A percentile compares a stretch with the other conserved stretches of the same genome.
Conservation (phyloP, 148 eudicot genomes). For the Suaeda aralocaspica region DNA sequence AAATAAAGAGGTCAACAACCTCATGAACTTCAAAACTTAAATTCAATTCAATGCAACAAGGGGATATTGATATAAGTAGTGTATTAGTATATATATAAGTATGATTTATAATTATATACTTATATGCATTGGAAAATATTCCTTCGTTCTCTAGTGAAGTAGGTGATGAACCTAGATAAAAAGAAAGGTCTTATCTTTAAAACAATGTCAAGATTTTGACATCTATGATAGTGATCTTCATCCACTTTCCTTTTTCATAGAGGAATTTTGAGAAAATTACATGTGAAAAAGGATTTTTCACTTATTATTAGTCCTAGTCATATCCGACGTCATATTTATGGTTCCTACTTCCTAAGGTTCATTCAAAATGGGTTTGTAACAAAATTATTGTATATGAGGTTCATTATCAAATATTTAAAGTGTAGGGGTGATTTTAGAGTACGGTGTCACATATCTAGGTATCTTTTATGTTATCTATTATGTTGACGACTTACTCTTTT, state of each 20-base stretch:
- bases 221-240: neutral
- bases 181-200: slow-evolving; percentile 5
- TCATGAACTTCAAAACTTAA: neutral
- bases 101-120: neutral
- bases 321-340: neutral
- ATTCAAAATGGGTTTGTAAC: too few relatives aligned
- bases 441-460: too few relatives aligned
- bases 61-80: too few relatives aligned
- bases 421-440: too few relatives aligned
- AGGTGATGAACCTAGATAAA: slow-evolving; percentile 2
- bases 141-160: neutral
- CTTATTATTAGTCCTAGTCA: slow-evolving; percentile 1
- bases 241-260: too few relatives aligned
- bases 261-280: slow-evolving; percentile 1
- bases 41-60: too few relatives aligned
- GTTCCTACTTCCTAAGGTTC: too few relatives aligned
- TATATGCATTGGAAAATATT: neutral
- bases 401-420: too few relatives aligned
- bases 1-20: neutral
- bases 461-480: too few relatives aligned
- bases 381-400: too few relatives aligned
- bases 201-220: slow-evolving; percentile 9
- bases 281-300: neutral
- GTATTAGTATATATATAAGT: neutral
- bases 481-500: too few relatives aligned